Conservation (phyloP, 495 filamentous ascomycete species). For the Penicillium robsamsonii region DNA sequence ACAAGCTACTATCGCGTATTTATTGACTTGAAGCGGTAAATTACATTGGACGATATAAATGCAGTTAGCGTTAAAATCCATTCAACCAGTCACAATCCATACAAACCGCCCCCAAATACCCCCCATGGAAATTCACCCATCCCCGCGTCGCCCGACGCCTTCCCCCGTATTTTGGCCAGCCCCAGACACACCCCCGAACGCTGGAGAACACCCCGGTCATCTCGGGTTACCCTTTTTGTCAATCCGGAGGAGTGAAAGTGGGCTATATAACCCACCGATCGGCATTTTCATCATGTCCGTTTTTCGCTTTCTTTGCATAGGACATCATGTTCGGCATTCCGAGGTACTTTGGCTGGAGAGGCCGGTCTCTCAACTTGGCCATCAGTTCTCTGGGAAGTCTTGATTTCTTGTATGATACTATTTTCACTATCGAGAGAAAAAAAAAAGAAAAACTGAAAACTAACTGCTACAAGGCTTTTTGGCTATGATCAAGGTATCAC, state of each 20-base stretch:
- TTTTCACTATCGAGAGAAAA: background rate
- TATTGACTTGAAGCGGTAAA: constrained; percentile 2
- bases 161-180: constrained; percentile 26
- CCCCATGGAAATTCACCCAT: constrained; percentile 12
- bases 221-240: constrained; percentile 29
- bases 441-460: background rate
- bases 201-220: constrained; percentile 3
- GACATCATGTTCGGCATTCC: constrained; percentile 41
- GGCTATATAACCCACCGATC: constrained; percentile 25
- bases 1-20: background rate
- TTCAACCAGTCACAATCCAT: constrained; percentile 16
- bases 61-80: background rate
- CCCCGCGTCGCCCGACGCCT: constrained; percentile 20
- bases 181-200: constrained; percentile 1
- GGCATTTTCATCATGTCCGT: constrained; percentile 6
- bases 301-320: constrained; percentile 9
- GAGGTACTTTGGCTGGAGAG: constrained; percentile 61
- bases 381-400: constrained; percentile 66
- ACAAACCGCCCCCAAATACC: constrained; percentile 17
- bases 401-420: constrained; percentile 54
- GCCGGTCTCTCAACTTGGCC: constrained; percentile 61
- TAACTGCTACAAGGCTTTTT: constrained; percentile 37
- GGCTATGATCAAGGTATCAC: constrained; percentile 59
- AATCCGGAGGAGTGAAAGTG: constrained; percentile 13
- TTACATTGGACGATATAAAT: background rate